Percentiles rank a stretch among this genome's conserved stretches.
Conservation (phyloP, 139 green algal species). For the Chlorella sp. region DNA sequence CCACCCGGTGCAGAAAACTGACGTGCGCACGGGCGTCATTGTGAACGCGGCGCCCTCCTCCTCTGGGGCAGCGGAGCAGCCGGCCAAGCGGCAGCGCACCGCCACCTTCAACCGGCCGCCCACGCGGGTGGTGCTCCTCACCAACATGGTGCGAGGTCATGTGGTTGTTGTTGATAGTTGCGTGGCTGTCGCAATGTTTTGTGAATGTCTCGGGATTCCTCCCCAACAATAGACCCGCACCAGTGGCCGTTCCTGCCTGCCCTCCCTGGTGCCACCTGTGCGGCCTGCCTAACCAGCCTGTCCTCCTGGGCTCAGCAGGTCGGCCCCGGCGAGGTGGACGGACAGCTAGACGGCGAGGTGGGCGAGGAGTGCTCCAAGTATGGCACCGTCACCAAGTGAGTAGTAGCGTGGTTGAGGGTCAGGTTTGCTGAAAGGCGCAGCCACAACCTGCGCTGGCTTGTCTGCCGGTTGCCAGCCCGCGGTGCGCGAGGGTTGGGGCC, state of each 20-base stretch:
- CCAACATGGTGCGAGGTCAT: constrained; percentile 66
- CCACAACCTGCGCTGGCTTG: too few relatives aligned
- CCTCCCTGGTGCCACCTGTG: not conserved
- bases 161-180: not conserved
- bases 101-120: constrained; percentile 24
- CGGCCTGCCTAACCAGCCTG: too few relatives aligned
- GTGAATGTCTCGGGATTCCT: not conserved
- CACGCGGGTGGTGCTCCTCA: constrained; percentile 65
- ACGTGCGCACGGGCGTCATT: constrained; percentile 75
- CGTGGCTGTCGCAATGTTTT: not conserved
- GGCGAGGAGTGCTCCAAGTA: constrained; percentile 92
- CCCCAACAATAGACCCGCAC: not conserved
- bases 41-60: constrained; percentile 58
- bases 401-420: not conserved
- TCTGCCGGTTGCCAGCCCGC: too few relatives aligned
- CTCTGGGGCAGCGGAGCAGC: not conserved
- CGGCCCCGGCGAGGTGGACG: constrained; percentile 91
- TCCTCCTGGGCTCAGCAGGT: too few relatives aligned
- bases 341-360: constrained; percentile 92
- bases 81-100: constrained; percentile 19
- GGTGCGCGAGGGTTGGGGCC: too few relatives aligned
- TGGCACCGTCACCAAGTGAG: constrained; percentile 67
- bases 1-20: constrained; percentile 56
- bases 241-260: not conserved
- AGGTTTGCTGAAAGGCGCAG: too few relatives aligned